Evolutionary conservation across 208 protist genomes (phyloP).

Genomic region (Strigomonas culicis): DNA sequence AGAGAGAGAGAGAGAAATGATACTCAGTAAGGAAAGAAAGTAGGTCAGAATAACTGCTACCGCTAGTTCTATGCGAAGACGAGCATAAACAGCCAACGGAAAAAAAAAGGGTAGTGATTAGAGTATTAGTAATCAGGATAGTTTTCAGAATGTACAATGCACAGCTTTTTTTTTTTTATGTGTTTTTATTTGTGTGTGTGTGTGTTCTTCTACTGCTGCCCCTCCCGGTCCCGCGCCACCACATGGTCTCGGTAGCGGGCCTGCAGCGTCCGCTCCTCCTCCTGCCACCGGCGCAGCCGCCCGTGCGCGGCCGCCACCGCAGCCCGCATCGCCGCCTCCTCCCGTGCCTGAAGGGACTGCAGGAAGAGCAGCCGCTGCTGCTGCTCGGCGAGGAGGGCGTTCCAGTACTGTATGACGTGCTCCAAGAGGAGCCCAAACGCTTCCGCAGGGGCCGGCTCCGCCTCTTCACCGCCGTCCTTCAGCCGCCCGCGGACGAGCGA

Average conservation of each 20-base stretch:
- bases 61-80: not conserved
- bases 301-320: constrained; percentile 28
- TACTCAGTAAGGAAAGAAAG: not conserved
- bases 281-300: constrained; percentile 25
- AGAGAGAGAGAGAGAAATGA: constrained; percentile 6
- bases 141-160: not conserved
- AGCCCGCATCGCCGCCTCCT: constrained; percentile 36
- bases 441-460: no score
- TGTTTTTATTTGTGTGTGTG: not conserved
- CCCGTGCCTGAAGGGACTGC: constrained; percentile 17
- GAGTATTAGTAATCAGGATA: not conserved
- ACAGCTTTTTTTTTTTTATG: no score
- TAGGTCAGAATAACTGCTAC: not conserved
- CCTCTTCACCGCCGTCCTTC: no score
- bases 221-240: not conserved
- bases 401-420: constrained; percentile 24
- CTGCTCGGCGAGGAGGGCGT: constrained; percentile 10
- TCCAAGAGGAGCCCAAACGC: no score
- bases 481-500: no score
- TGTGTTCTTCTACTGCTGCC: not conserved
- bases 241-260: constrained; percentile 35
- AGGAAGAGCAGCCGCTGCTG: constrained; percentile 19
- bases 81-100: not conserved
- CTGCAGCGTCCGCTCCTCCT: constrained; percentile 45
- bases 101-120: not conserved